phyloP scores from a whole-genome alignment of 164 flowering plant species.

The Umbellularia californica region DNA sequence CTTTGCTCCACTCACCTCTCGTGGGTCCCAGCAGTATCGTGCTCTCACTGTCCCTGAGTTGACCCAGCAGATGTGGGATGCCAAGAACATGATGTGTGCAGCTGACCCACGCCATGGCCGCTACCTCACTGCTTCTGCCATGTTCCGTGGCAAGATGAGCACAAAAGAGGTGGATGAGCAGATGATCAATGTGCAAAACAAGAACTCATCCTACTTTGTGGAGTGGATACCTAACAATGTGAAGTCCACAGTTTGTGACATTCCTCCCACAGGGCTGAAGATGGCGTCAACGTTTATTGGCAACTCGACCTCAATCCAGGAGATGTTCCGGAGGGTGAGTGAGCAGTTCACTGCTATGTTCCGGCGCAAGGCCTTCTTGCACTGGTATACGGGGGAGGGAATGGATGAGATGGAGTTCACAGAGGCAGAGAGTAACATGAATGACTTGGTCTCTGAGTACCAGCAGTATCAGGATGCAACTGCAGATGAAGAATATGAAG shows the following conservation, averaged over 20 bases:
- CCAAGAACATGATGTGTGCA: conserved; percentile 29
- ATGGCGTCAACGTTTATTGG: conserved; percentile 52
- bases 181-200: conserved; percentile 53
- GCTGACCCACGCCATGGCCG: conserved; percentile 26
- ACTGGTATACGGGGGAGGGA: conserved; percentile 49
- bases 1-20: conserved; percentile 45
- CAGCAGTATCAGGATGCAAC: conserved; percentile 50
- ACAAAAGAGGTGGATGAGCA: conserved; percentile 47
- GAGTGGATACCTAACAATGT: conserved; percentile 58
- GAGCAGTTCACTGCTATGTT: conserved; percentile 60
- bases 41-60: conserved; percentile 31
- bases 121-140: conserved; percentile 17
- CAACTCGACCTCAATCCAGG: conserved; percentile 47
- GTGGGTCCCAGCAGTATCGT: conserved; percentile 42
- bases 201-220: conserved; percentile 50
- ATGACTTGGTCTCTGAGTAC: conserved; percentile 46
- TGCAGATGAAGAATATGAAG: conserved; percentile 41
- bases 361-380: conserved; percentile 54
- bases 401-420: conserved; percentile 53
- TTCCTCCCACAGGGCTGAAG: conserved; percentile 44
- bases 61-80: conserved; percentile 28
- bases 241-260: conserved; percentile 48
- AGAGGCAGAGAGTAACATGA: conserved; percentile 46
- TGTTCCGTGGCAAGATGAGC: conserved; percentile 55
- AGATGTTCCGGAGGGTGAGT: conserved; percentile 50